phyloP scores from a whole-genome alignment of 148 eudicot species.

The Cornus suecica region DNA sequence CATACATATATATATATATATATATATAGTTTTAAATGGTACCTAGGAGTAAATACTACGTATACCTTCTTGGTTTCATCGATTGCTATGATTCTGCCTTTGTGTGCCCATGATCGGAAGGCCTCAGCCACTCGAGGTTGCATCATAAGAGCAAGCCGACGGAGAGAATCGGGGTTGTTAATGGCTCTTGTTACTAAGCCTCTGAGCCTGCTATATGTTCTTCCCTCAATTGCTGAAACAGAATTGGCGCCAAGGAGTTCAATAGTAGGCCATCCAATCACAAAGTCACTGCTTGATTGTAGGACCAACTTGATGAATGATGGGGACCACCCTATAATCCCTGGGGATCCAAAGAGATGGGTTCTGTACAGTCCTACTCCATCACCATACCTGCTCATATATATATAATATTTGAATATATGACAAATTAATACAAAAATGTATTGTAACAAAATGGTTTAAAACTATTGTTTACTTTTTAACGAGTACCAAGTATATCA shows the following conservation, averaged over 20 bases:
- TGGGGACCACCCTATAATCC: conserved; percentile 39
- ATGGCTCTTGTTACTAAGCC: conserved; percentile 24
- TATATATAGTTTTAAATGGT: too few relatives aligned
- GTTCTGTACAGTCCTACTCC: conserved; percentile 35
- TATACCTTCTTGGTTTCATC: conserved; percentile 27
- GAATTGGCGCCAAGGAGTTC: conserved; percentile 36
- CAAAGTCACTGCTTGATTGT: conserved; percentile 22
- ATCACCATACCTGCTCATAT: too few relatives aligned
- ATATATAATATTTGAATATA: too few relatives aligned
- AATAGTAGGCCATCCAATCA: conserved; percentile 26
- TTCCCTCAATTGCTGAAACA: conserved; percentile 33
- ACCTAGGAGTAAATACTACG: too few relatives aligned
- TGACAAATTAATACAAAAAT: too few relatives aligned
- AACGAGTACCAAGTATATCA: too few relatives aligned
- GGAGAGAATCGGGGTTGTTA: conserved; percentile 39
- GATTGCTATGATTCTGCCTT: background rate
- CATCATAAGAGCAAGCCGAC: conserved; percentile 22
- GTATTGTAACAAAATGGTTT: too few relatives aligned
- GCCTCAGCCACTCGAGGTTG: conserved; percentile 30
- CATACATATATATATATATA: too few relatives aligned
- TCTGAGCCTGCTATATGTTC: conserved; percentile 31
- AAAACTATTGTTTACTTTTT: too few relatives aligned
- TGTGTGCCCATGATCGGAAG: conserved; percentile 27
- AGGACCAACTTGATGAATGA: conserved; percentile 30
- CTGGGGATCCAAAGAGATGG: conserved; percentile 38